These are phyloP conservation scores for Ilex aquifolium DNA, from an alignment of 257 asterid genomes.

Conservation along the genomic window DNA sequence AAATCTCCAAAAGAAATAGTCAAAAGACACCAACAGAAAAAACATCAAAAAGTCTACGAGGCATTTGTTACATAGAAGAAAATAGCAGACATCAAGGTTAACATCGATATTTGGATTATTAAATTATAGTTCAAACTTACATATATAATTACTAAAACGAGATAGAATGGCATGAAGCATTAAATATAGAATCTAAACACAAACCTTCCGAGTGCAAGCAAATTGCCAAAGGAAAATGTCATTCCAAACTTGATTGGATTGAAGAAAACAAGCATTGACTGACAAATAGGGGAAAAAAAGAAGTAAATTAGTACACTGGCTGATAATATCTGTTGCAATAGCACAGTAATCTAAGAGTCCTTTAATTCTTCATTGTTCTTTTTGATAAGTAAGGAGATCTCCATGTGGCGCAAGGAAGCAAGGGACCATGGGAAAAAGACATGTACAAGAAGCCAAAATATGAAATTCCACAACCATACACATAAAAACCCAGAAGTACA, in stretches of 20 bases:
- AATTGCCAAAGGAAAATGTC: slow-evolving; percentile 90
- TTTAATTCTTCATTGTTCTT: too few species aligned
- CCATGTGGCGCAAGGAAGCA: neutral
- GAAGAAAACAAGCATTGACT: slow-evolving; percentile 98
- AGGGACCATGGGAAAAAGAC: neutral
- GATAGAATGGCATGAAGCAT: neutral
- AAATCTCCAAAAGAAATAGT: too few species aligned
- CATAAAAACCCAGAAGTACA: neutral
- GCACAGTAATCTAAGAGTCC: too few species aligned
- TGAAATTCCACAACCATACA: slow-evolving; percentile 1
- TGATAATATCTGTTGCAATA: too few species aligned
- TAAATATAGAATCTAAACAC: slow-evolving; percentile 12
- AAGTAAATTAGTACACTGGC: neutral
- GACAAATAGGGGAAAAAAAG: slow-evolving; percentile 20
- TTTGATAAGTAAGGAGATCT: too few species aligned
- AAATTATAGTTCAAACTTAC: too few species aligned
- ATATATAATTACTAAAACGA: slow-evolving; percentile 1
- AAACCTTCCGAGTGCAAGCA: slow-evolving; percentile 99
- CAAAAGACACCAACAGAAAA: too few species aligned
- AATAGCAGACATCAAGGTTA: too few species aligned
- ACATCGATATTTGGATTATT: too few species aligned
- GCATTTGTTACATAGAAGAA: too few species aligned
- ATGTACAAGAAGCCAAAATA: neutral
- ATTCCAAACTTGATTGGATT: slow-evolving; percentile 95
- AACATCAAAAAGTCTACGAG: too few species aligned